Evolutionary conservation across 2,329 filamentous ascomycete genomes (phyloP).

Genomic region (Cordyceps pruinosa): DNA sequence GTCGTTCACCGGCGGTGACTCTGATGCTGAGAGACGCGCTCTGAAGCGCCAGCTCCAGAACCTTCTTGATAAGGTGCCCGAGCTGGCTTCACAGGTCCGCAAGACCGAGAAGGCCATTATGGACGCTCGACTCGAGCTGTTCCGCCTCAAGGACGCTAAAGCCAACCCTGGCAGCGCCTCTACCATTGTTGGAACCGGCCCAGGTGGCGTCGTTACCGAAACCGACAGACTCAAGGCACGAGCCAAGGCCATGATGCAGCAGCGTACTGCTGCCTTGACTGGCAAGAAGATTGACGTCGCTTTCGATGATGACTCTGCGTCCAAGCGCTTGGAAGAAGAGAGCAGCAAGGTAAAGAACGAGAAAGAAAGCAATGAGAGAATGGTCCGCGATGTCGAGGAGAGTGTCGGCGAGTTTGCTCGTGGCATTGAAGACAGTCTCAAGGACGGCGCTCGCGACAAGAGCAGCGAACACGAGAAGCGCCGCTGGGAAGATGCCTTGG

Average conservation of each 20-base stretch:
- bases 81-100: conserved; percentile 86
- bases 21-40: conserved; percentile 77
- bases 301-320: conserved; percentile 69
- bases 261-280: conserved; percentile 84
- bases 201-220: conserved; percentile 84
- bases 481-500: conserved; percentile 91
- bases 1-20: conserved; percentile 65
- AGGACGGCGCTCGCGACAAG: conserved; percentile 68
- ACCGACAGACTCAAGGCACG: conserved; percentile 90
- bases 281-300: conserved; percentile 67
- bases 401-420: conserved; percentile 84
- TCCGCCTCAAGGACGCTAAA: conserved; percentile 89
- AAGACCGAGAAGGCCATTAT: conserved; percentile 88
- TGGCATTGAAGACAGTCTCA: conserved; percentile 79
- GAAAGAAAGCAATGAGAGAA: conserved; percentile 88
- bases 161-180: conserved; percentile 75
- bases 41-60: conserved; percentile 85
- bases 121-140: conserved; percentile 84
- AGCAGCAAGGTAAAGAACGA: conserved; percentile 73
- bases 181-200: conserved; percentile 83
- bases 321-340: conserved; percentile 84
- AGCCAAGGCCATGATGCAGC: conserved; percentile 98
- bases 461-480: conserved; percentile 83
- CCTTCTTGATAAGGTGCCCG: conserved; percentile 81
- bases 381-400: conserved; percentile 95